Percentiles rank a stretch among this genome's conserved stretches.
phyloP scores from a whole-genome alignment of 768 basidiomycete species.

The Phylloporus rhodoxanthus region DNA sequence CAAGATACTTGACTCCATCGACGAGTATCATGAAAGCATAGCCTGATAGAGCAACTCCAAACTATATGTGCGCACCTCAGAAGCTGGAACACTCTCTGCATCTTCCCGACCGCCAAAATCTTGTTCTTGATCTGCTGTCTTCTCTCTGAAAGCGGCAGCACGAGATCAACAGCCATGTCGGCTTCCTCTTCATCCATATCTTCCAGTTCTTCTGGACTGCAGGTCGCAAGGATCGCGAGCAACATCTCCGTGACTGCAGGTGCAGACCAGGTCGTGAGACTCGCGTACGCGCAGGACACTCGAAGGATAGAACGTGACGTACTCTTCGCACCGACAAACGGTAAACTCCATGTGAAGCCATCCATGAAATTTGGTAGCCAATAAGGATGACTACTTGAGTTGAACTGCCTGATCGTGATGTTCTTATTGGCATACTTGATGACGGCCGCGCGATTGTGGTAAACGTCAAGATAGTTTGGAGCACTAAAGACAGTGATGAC shows the following conservation, averaged over 20 bases:
- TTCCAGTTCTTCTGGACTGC: conserved; percentile 88
- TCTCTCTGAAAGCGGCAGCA: conserved; percentile 42
- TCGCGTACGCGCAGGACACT: not conserved
- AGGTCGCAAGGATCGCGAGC: conserved; percentile 88
- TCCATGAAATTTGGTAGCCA: conserved; percentile 99
- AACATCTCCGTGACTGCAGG: conserved; percentile 91
- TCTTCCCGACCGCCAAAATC: conserved; percentile 85
- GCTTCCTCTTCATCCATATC: conserved; percentile 48
- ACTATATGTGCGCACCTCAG: conserved; percentile 51
- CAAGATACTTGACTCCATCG: not conserved
- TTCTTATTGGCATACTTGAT: conserved; percentile 98
- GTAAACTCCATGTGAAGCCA: conserved; percentile 97
- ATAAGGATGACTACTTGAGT: conserved; percentile 76
- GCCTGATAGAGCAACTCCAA: not conserved
- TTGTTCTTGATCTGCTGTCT: conserved; percentile 86
- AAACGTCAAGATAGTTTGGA: conserved; percentile 95
- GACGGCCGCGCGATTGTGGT: conserved; percentile 94
- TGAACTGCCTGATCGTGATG: conserved; percentile 91
- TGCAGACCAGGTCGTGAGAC: not conserved
- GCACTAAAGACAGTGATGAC: conserved; percentile 98
- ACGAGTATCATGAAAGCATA: not conserved
- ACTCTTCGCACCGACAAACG: conserved; percentile 98
- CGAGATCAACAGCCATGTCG: conserved; percentile 24
- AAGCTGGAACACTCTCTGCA: conserved; percentile 86
- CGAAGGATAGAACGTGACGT: conserved; percentile 23